Conservation (phyloP, 2,329 filamentous ascomycete genomes). For the Chalaropsis ovoidea region DNA sequence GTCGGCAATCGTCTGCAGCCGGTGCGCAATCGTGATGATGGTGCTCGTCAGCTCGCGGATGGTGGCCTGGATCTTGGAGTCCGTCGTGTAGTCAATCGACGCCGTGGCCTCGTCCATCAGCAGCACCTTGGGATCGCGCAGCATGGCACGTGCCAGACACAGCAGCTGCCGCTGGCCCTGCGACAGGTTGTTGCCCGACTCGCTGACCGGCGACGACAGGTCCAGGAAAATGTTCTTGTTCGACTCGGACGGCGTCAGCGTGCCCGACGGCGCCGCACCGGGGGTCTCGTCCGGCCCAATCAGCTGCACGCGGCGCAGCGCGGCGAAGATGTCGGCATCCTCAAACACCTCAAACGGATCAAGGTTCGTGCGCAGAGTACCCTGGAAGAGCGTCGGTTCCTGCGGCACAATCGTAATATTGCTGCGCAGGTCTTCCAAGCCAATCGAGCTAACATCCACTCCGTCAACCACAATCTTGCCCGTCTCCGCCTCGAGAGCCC, state of each 20-base stretch:
- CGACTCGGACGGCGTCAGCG: conserved; percentile 39
- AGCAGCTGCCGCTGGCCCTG: conserved; percentile 93
- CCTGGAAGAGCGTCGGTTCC: conserved; percentile 88
- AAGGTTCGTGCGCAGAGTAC: conserved; percentile 82
- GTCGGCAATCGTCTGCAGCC: conserved; percentile 91
- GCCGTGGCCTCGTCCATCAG: conserved; percentile 99
- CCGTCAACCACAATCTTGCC: conserved; percentile 86
- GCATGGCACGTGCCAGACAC: conserved; percentile 82
- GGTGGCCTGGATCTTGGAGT: conserved; percentile 91
- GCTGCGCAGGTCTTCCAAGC: conserved; percentile 84
- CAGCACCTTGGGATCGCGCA: conserved; percentile 85
- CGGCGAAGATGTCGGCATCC: conserved; percentile 81
- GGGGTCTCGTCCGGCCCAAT: conserved; percentile 51
- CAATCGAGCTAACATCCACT: conserved; percentile 81
- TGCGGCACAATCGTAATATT: conserved; percentile 96
- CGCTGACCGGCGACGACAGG: conserved; percentile 69
- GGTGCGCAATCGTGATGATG: conserved; percentile 92
- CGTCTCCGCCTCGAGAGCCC: conserved; percentile 79
- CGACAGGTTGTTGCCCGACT: conserved; percentile 88
- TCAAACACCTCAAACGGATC: conserved; percentile 86
- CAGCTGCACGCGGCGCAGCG: conserved; percentile 78
- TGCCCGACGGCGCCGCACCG: conserved; percentile 25
- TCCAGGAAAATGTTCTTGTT: conserved; percentile 96
- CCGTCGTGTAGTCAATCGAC: conserved; percentile 92
- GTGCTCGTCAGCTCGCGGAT: conserved; percentile 89